Conservation (phyloP, 2,329 filamentous ascomycete genomes). For the Talaromyces sp. region DNA sequence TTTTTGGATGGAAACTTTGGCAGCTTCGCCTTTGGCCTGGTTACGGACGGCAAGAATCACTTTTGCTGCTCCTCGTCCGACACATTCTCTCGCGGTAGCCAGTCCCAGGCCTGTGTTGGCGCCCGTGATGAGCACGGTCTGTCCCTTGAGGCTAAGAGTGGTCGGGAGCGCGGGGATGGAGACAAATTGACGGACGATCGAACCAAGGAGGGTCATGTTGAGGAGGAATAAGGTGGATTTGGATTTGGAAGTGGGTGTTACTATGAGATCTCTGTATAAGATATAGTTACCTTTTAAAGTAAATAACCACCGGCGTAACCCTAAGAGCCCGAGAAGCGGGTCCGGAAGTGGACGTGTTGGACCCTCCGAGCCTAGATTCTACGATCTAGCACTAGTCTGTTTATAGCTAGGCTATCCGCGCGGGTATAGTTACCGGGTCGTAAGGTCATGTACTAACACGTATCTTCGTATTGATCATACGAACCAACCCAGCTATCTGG, state of each 20-base stretch:
- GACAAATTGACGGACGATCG: not conserved
- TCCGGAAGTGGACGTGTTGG: not conserved
- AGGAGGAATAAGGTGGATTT: not conserved
- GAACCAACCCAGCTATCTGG: too few relatives aligned
- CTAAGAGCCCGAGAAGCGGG: not conserved
- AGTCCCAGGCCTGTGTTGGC: slow-evolving; percentile 24
- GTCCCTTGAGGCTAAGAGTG: not conserved
- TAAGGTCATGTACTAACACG: not conserved
- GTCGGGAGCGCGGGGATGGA: not conserved
- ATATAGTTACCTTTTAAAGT: not conserved
- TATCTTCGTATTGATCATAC: too few relatives aligned
- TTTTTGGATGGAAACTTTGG: not conserved
- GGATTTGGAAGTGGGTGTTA: not conserved
- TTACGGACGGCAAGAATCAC: slow-evolving; percentile 5
- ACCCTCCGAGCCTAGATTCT: not conserved
- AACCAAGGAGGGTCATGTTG: not conserved
- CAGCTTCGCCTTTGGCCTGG: not conserved
- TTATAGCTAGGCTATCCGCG: not conserved
- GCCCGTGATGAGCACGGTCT: slow-evolving; percentile 6
- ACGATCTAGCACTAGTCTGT: not conserved
- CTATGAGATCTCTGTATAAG: too few relatives aligned
- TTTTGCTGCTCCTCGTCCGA: not conserved
- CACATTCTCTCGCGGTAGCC: slow-evolving; percentile 23
- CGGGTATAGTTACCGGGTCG: not conserved
- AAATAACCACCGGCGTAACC: too few relatives aligned